phyloP scores from a whole-genome alignment of 306 rosid species.

The Castanopsis chinensis region DNA sequence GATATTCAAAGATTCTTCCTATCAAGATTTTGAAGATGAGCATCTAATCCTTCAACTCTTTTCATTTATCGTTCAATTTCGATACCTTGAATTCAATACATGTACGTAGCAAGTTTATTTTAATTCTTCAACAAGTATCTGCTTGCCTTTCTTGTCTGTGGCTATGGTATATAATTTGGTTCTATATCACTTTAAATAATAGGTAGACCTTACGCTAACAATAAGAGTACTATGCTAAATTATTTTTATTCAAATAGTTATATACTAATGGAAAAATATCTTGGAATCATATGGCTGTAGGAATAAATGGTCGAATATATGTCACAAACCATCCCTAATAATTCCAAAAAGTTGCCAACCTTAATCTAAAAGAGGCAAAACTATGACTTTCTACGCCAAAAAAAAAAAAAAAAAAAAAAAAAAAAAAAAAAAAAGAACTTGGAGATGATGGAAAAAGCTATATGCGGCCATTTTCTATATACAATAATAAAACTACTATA shows the following conservation, averaged over 20 bases:
- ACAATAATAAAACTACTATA: too few species aligned
- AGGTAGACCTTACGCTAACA: constrained; percentile 1
- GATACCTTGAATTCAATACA: background rate
- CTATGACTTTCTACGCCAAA: background rate
- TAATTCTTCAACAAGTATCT: background rate
- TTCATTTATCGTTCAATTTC: background rate
- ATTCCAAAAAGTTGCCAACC: background rate
- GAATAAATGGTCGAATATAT: background rate
- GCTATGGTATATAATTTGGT: too few species aligned
- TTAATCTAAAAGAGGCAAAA: background rate
- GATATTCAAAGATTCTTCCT: background rate
- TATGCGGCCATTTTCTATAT: too few species aligned
- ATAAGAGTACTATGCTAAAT: background rate
- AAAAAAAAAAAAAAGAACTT: too few species aligned
- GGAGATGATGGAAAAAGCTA: too few species aligned
- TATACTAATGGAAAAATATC: background rate
- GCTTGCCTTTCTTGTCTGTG: background rate
- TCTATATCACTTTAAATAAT: background rate
- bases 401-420: too few species aligned
- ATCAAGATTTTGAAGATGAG: background rate
- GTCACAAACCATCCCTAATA: background rate
- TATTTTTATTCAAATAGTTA: background rate
- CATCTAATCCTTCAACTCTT: background rate
- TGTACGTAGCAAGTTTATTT: background rate
- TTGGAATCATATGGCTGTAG: background rate